Evolutionary conservation across 345 rosid genomes (phyloP).

Genomic region (Anastatica hierochuntica): DNA sequence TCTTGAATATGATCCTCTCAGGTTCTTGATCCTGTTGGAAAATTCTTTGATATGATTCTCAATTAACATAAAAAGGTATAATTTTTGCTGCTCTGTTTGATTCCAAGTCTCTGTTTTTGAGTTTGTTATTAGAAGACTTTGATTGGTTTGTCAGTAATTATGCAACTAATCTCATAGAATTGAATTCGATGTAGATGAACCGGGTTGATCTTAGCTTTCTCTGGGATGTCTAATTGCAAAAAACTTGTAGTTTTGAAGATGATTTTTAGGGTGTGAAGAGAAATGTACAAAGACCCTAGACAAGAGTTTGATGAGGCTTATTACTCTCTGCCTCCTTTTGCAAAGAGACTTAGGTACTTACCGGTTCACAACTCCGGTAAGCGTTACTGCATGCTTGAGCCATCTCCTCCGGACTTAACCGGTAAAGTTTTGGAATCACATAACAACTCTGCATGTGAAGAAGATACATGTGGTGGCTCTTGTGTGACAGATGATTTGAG

Average conservation of each 20-base stretch:
- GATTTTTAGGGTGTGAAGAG: neutral
- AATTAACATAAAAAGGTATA: neutral
- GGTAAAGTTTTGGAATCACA: too few relatives aligned
- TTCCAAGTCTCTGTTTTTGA: neutral
- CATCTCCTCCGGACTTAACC: too few relatives aligned
- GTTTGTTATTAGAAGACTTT: neutral
- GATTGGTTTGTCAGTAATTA: too few relatives aligned
- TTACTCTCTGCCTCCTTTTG: constrained; percentile 2
- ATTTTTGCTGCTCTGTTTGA: neutral
- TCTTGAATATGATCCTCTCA: too few relatives aligned
- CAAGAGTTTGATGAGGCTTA: constrained; percentile 13
- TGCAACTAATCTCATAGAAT: too few relatives aligned
- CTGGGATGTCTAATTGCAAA: too few relatives aligned
- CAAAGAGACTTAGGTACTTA: constrained; percentile 13
- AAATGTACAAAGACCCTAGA: constrained; percentile 24
- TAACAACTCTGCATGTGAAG: too few relatives aligned
- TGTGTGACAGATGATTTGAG: constrained; percentile 62
- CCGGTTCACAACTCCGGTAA: constrained; percentile 31
- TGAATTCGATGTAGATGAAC: too few relatives aligned
- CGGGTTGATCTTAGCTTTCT: too few relatives aligned
- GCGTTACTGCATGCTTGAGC: constrained; percentile 52
- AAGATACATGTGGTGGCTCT: too few relatives aligned
- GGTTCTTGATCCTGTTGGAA: constrained; percentile 1
- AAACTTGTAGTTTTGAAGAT: constrained; percentile 13
- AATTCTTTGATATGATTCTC: constrained; percentile 10